These are phyloP conservation scores for Crithidia sp. DNA, from an alignment of 208 protist species.

Conservation along the genomic window DNA sequence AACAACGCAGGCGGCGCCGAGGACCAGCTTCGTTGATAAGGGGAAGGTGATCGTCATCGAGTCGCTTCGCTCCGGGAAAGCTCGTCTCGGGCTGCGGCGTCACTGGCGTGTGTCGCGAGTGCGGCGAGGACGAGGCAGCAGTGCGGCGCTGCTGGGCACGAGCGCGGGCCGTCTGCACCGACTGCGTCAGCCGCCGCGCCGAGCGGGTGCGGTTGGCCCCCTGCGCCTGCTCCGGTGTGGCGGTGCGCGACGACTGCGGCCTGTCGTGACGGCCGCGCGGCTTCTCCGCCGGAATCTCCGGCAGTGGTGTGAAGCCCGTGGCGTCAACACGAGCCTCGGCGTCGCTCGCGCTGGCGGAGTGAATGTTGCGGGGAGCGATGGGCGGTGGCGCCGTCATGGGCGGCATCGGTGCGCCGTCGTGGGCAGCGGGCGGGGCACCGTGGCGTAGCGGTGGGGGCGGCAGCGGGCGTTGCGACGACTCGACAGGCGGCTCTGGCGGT, in stretches of 20 bases:
- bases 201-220: conserved; percentile 13
- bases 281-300: conserved; percentile 18
- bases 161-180: conserved; percentile 39
- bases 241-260: conserved; percentile 2
- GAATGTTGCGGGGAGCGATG: conserved; percentile 13
- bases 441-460: neutral
- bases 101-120: conserved; percentile 11
- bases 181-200: conserved; percentile 36
- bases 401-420: neutral
- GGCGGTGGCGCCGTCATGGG: conserved; percentile 14
- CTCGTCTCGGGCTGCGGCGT: conserved; percentile 2
- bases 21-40: conserved; percentile 31
- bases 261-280: neutral
- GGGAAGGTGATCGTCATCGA: conserved; percentile 35
- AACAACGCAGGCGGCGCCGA: conserved; percentile 20
- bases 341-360: conserved; percentile 12
- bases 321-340: conserved; percentile 1
- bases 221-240: conserved; percentile 8
- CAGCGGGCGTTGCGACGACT: neutral
- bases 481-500: neutral
- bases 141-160: conserved; percentile 29
- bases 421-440: neutral
- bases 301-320: conserved; percentile 28
- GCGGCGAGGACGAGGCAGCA: conserved; percentile 26
- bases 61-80: conserved; percentile 42